Evolutionary conservation across 129 eudicot genomes (phyloP).

Genomic region (Silybum marianum): DNA sequence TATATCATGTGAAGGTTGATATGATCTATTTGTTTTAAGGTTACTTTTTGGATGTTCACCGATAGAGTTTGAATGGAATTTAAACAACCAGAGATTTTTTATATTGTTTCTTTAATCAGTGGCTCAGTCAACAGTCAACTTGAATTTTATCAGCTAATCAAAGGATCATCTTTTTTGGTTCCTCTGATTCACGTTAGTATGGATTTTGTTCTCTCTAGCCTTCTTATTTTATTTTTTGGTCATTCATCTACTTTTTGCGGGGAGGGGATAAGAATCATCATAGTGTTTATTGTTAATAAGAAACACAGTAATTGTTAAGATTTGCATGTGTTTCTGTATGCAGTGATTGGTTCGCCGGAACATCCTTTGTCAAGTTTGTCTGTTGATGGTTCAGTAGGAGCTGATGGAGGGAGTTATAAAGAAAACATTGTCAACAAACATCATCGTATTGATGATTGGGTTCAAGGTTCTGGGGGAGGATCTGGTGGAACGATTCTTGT

Average conservation of each 20-base stretch:
- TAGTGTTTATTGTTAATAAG: conserved; percentile 6
- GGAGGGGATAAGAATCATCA: neutral
- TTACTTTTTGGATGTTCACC: neutral
- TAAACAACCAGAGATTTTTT: neutral
- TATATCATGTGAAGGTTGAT: neutral
- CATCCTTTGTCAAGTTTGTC: conserved; percentile 71
- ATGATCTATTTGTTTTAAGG: neutral
- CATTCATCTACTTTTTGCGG: neutral
- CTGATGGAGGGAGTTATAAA: conserved; percentile 79
- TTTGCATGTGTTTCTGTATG: conserved; percentile 29
- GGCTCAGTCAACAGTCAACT: neutral
- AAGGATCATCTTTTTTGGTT: neutral
- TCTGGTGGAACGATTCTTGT: conserved; percentile 94
- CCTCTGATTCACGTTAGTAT: neutral
- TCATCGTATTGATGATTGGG: conserved; percentile 8
- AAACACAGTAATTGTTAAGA: conserved; percentile 5
- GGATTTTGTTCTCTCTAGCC: neutral
- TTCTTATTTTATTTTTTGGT: neutral
- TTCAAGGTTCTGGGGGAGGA: conserved; percentile 69
- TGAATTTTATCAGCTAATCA: neutral
- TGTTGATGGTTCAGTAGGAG: conserved; percentile 66
- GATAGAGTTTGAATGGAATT: neutral
- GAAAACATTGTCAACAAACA: conserved; percentile 25
- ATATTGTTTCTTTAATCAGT: neutral
- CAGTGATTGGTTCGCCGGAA: conserved; percentile 84